Percentiles rank a stretch among this genome's conserved stretches.
phyloP scores from a whole-genome alignment of 1,284 basidiomycete species.

The Irpex rosettiformis region DNA sequence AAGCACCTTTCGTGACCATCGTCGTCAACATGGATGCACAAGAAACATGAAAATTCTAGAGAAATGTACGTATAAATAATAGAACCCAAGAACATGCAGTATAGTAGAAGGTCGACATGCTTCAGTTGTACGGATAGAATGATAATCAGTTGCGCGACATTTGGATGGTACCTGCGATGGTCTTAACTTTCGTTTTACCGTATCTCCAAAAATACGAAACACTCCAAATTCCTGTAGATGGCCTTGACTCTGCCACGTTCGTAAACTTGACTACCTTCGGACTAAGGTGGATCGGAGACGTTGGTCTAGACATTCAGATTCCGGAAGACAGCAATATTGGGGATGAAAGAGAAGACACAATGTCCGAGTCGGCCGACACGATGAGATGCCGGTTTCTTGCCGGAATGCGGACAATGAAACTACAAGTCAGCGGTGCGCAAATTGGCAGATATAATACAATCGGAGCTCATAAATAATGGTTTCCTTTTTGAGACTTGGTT shows the following conservation, averaged over 20 bases:
- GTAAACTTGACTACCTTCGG: too few species aligned
- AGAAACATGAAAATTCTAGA: not conserved
- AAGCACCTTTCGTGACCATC: not conserved
- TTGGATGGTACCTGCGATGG: too few species aligned
- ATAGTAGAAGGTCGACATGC: not conserved
- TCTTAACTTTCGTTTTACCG: too few species aligned
- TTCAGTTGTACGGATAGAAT: not conserved
- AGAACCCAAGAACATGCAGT: not conserved
- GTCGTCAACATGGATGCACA: conserved; percentile 2
- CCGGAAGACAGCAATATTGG: too few species aligned
- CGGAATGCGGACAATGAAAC: not conserved
- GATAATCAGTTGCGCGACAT: not conserved
- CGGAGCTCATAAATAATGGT: not conserved
- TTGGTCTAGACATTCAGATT: too few species aligned
- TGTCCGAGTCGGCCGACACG: not conserved
- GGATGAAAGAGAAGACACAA: too few species aligned
- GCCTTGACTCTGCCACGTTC: too few species aligned
- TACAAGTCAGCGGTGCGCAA: not conserved
- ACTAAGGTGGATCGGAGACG: too few species aligned
- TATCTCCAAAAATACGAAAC: too few species aligned
- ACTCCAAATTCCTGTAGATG: too few species aligned
- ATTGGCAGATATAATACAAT: not conserved
- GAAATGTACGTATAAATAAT: conserved; percentile 3
- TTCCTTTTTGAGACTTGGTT: not conserved
- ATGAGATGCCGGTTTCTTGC: not conserved